Evolutionary conservation across 352 stramenopile genomes (phyloP), one percentile per base, ranked within the genome.

Genomic region (Phytopythium oedochilum): DNA sequence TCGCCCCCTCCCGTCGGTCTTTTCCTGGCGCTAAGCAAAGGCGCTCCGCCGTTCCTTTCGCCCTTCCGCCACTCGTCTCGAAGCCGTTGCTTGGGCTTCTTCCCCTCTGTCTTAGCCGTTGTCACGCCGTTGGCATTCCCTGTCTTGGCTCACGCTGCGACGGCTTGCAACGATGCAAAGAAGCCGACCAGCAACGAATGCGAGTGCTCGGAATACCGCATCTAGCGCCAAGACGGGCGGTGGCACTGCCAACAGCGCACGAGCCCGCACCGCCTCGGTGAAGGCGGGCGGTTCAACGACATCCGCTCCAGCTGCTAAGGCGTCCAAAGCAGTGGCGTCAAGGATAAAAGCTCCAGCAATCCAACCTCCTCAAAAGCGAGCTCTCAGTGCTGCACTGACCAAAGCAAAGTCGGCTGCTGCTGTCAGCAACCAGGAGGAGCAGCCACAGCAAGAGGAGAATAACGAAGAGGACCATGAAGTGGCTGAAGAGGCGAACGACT

Each of bases 391-490:
- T 5, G 15, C 47, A 20, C 29, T 28, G 14, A 43, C 15, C n/a
- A 53, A 29, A n/a, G 23, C 2, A 2, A 53, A 25, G 20, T 2
- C 29, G 20, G 11, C 12, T 14, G 20, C 20, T 18, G 2, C 47
- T 22, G 17, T n/a, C 15, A 53, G 6, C 29, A 31, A 61, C 38
- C 43, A 57, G n/a, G 50, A 47, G 10, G 50, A 57, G 35, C 15
- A 46, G 12, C 50, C 61, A 7, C 17, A 53, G 31, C 52, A 67
- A 25, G 49, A 20, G n/a, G 36, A 62, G 15, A 52, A 49, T n/a
- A 42, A 65, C 32, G 66, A 71, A 22, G 52, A 50, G 32, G 52
- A 34, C 11, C 20, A 44, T 2, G 23, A 39, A 28, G 53, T n/a
- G 15, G 40, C 29, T 34, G 49, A 55, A 32, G 17, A 28, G 5